phyloP scores from a whole-genome alignment of 441 rosid genomes.

The Populus hybrid region DNA sequence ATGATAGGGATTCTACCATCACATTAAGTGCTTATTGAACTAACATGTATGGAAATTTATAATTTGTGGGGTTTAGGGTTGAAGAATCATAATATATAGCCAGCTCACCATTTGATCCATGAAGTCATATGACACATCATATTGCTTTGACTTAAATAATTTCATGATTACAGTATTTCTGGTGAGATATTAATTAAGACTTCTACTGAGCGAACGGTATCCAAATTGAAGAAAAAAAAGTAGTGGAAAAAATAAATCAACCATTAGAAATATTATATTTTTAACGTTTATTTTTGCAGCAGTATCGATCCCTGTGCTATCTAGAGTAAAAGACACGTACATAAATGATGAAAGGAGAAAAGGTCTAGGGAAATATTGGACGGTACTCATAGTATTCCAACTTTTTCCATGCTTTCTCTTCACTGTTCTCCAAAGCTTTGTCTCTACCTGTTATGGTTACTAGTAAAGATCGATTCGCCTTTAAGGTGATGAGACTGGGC shows the following conservation, averaged over 20 bases:
- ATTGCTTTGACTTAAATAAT: slow-evolving; percentile 36
- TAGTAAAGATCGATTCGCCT: slow-evolving; percentile 7
- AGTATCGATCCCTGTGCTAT: neutral
- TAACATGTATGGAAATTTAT: slow-evolving; percentile 7
- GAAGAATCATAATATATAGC: slow-evolving; percentile 8
- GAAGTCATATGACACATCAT: slow-evolving; percentile 28
- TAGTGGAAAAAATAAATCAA: neutral
- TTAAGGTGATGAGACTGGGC: slow-evolving; percentile 19
- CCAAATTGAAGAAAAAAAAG: neutral
- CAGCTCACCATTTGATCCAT: slow-evolving; percentile 15
- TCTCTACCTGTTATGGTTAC: slow-evolving; percentile 22
- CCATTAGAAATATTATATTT: neutral
- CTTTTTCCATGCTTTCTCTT: slow-evolving; percentile 26
- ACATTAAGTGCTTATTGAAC: slow-evolving; percentile 13
- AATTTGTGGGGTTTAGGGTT: slow-evolving; percentile 17
- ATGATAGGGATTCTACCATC: slow-evolving; percentile 13
- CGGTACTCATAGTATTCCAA: slow-evolving; percentile 19
- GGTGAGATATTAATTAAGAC: neutral
- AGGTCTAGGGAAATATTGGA: slow-evolving; percentile 18
- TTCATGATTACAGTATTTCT: slow-evolving; percentile 34
- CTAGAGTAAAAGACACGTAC: neutral
- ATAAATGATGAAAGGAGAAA: neutral
- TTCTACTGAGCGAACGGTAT: no score
- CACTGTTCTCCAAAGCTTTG: slow-evolving; percentile 33
- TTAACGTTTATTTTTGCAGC: neutral